Evolutionary conservation across 352 stramenopile species (phyloP).

Genomic region (Phytopythium mirpurense): DNA sequence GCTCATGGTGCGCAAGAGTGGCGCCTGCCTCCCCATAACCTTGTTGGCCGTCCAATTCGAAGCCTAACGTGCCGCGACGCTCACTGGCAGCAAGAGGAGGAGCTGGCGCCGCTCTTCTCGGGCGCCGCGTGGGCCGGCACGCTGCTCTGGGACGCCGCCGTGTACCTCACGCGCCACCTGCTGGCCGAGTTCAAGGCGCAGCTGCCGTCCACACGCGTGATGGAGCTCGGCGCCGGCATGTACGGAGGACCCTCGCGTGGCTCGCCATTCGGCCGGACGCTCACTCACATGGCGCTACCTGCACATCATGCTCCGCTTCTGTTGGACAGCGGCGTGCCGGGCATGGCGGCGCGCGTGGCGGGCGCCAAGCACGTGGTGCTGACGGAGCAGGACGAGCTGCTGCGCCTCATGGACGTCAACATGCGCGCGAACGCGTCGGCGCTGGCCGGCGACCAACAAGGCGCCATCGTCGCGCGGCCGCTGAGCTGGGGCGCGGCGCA

Average conservation of each 20-base stretch:
- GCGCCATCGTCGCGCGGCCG: slow-evolving; percentile 40
- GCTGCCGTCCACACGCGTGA: slow-evolving; percentile 35
- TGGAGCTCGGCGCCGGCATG: slow-evolving; percentile 85
- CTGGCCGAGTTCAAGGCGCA: slow-evolving; percentile 35
- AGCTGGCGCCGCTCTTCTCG: slow-evolving; percentile 91
- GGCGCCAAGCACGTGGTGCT: slow-evolving; percentile 84
- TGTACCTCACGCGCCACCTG: slow-evolving; percentile 57
- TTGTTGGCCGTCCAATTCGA: too few relatives aligned
- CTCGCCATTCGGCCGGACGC: too few relatives aligned
- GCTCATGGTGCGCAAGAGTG: slow-evolving; percentile 56
- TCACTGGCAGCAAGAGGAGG: slow-evolving; percentile 58
- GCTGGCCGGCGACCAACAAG: slow-evolving; percentile 21
- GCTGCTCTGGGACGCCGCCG: slow-evolving; percentile 83
- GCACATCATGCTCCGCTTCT: too few relatives aligned
- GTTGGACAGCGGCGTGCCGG: slow-evolving; percentile 75
- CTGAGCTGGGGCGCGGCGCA: slow-evolving; percentile 82
- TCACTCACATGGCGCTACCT: too few relatives aligned
- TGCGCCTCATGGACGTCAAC: slow-evolving; percentile 83
- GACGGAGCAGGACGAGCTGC: slow-evolving; percentile 88
- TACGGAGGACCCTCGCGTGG: too few relatives aligned
- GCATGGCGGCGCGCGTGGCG: slow-evolving; percentile 86
- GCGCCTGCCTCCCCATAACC: too few relatives aligned
- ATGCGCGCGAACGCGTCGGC: slow-evolving; percentile 39
- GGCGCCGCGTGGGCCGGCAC: slow-evolving; percentile 92
- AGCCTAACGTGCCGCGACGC: too few relatives aligned